Evolutionary conservation across 768 basidiomycete species (phyloP), one percentile per base, ranked within the genome.

Genomic region (Lactifluus subvellereus): DNA sequence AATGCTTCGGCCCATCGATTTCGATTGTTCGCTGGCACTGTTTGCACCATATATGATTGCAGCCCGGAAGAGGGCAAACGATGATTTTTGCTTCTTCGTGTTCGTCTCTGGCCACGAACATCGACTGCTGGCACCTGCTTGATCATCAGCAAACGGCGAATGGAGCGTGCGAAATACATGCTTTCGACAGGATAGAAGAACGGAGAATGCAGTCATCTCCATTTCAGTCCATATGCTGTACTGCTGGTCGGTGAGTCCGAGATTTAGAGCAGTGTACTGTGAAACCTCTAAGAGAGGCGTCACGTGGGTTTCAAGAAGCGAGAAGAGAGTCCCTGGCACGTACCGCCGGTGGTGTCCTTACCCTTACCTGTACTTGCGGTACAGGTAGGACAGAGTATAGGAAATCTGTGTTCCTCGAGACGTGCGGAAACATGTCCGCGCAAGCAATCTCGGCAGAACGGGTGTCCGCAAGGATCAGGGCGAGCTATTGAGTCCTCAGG

Each of bases 381-480:
- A 63, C 87, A 88, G 33, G 78, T 67, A 1, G 87, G 87, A 70
- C 87, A 89, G 8, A 80, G 68, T 33, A 88, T 80, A 3, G 87
- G 87, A 51, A 79, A 87, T 11, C 77, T 78, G 59, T 77, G 78
- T 38, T 84, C 82, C 27, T 76, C 74, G 20, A 88, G 74, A 71
- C 80, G 81, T 2, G 78, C 73, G 33, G 67, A 66, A 13, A 81
- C 72, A 55, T 81, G 79, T 4, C 62, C 65, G 57, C 70, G 73
- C 53, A 86, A 62, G 67, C 87, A 88, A 2, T 73, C 69, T 54
- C 82, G 74, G 71, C 87, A 88, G 68, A 82, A 81, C 13, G 62
- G 62, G 68, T 88, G 86, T 8, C 67, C 65, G 65, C 87, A 88
- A 3, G 35, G 70, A 9, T 72, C 76, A n/a, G 85, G 67, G n/a